Evolutionary conservation across 1,284 basidiomycete genomes (phyloP).

Genomic region (Cryptococcus sp.): DNA sequence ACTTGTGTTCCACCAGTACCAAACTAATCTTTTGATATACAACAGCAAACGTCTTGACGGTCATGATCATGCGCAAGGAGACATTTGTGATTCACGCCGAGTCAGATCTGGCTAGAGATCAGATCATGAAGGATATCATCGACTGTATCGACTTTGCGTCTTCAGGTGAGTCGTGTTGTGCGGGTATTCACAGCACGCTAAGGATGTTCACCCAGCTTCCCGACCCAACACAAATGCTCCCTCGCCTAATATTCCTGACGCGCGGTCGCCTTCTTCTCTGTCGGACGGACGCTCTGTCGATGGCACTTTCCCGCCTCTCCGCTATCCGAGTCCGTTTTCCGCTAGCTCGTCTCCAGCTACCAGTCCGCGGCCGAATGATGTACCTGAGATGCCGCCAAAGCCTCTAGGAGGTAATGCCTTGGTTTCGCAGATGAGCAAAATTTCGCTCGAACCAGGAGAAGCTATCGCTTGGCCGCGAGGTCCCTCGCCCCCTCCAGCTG

Average conservation of each 20-base stretch:
- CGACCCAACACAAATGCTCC: slow-evolving; percentile 15
- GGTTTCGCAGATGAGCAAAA: slow-evolving; percentile 36
- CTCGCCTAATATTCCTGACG: slow-evolving; percentile 14
- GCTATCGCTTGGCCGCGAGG: slow-evolving; percentile 34
- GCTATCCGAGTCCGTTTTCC: slow-evolving; percentile 38
- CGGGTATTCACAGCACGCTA: neutral
- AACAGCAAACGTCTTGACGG: slow-evolving; percentile 68
- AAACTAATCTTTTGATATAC: too few species aligned
- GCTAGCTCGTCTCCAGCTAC: slow-evolving; percentile 25
- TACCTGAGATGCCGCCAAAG: slow-evolving; percentile 22
- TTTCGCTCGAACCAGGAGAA: slow-evolving; percentile 40
- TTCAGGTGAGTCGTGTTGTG: slow-evolving; percentile 59
- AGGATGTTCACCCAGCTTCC: slow-evolving; percentile 9
- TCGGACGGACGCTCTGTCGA: slow-evolving; percentile 27
- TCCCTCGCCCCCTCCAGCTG: slow-evolving; percentile 25
- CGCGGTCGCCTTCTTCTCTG: slow-evolving; percentile 28
- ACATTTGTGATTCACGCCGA: slow-evolving; percentile 68
- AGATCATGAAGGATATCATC: slow-evolving; percentile 70
- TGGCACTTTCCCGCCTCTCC: slow-evolving; percentile 26
- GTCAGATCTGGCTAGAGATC: slow-evolving; percentile 65
- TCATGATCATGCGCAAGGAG: slow-evolving; percentile 89
- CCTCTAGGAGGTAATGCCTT: slow-evolving; percentile 32
- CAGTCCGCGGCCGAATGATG: slow-evolving; percentile 29
- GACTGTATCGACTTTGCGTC: slow-evolving; percentile 82
- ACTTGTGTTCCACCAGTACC: neutral